phyloP scores from a whole-genome alignment of 108 stramenopile genomes.

The Skeletonema costatum region DNA sequence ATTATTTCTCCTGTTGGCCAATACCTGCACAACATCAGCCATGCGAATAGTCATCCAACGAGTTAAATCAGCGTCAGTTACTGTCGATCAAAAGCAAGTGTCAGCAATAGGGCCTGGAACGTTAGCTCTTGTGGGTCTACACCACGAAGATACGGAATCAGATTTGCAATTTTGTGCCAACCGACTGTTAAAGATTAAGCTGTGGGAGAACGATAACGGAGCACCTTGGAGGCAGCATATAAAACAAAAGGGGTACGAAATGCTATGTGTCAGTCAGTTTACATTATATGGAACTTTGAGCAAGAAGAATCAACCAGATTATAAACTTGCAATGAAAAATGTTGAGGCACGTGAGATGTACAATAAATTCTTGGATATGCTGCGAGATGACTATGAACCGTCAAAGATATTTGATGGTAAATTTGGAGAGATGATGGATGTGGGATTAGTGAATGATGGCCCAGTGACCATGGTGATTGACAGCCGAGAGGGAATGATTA shows the following conservation, averaged over 20 bases:
- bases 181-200: constrained; percentile 64
- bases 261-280: constrained; percentile 87
- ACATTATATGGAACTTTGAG: constrained; percentile 82
- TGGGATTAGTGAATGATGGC: constrained; percentile 85
- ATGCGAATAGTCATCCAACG: constrained; percentile 88
- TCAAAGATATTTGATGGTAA: constrained; percentile 75
- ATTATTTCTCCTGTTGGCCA: background rate
- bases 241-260: constrained; percentile 65
- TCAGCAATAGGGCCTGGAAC: constrained; percentile 83
- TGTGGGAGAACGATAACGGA: constrained; percentile 83
- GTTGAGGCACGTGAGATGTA: constrained; percentile 69
- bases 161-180: constrained; percentile 81
- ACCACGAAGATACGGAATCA: constrained; percentile 64
- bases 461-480: constrained; percentile 91
- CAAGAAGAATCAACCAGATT: constrained; percentile 89
- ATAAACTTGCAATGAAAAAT: constrained; percentile 83
- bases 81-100: constrained; percentile 62
- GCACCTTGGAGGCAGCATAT: constrained; percentile 78
- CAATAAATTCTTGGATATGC: constrained; percentile 61
- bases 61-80: constrained; percentile 89
- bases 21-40: constrained; percentile 9
- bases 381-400: constrained; percentile 59
- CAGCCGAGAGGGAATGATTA: constrained; percentile 41
- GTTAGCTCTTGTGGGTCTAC: constrained; percentile 78
- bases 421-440: constrained; percentile 93